Base-by-base conservation (phyloP, 176 grass and related monocot genomes). In the Juncus effusus region DNA sequence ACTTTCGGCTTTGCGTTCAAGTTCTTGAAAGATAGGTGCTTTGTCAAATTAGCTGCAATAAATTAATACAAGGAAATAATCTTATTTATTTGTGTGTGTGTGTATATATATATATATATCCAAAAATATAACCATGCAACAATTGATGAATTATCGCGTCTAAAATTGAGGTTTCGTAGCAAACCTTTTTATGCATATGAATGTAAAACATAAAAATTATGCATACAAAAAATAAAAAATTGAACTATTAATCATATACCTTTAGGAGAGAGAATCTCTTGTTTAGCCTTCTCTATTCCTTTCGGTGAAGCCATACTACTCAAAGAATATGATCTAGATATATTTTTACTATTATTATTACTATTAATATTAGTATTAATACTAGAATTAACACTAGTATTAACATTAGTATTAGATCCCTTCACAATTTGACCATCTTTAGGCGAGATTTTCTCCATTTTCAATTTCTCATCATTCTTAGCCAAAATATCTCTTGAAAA, bases 11-110 rank as follows among this genome's bases (percentile, higher is more conserved):
- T 85, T 5, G 61, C 69, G 64, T 73, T 81, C 40, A 40, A 65
- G 67, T 71, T 85, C 56, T 83, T 84, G 44, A 85, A 94, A 41
- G 89, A 99, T 63, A 78, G 53, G 72, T 99, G 89, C 83, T 89
- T 99, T 15, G 76, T 86, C 64, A 93, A 74, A 78, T 37, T 54
- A 50, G 78, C 95, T 99, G 45, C 37, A 60, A 28, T 28, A 28
- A 28, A 28, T 28, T 28, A 28, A 28, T 28, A 28, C 19, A 28
- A 28, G 19, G 19, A 28, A 28, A 28, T n/a, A n/a, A n/a, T n/a
- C n/a, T n/a, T n/a, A n/a, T n/a, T n/a, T n/a, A n/a, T n/a, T n/a
- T n/a, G n/a, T n/a, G n/a, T n/a, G n/a, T n/a, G n/a, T n/a, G n/a
- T n/a, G n/a, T n/a, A n/a, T n/a, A n/a, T n/a, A n/a, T n/a, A n/a